Conservation (phyloP, 306 rosid genomes). For the Citrullus mucosospermus region DNA sequence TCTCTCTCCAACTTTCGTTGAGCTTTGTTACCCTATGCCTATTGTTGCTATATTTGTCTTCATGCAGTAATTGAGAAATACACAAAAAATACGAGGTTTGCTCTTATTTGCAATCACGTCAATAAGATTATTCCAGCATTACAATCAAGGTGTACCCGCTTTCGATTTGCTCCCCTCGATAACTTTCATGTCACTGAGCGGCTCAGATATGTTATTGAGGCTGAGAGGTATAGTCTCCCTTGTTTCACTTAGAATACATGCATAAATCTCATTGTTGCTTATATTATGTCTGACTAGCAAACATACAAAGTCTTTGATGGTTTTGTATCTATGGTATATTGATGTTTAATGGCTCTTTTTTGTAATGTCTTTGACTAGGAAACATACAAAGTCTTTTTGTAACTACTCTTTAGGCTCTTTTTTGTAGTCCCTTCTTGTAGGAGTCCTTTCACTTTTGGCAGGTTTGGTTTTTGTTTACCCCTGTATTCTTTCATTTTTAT, state of each 20-base stretch:
- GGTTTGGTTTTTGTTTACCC: too few species aligned
- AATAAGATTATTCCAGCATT: slow-evolving; percentile 94
- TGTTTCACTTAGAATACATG: background rate
- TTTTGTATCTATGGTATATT: background rate
- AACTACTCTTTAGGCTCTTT: too few species aligned
- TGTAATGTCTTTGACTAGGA: too few species aligned
- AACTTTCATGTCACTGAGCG: slow-evolving; percentile 71
- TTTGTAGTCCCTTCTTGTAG: too few species aligned
- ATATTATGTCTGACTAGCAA: background rate
- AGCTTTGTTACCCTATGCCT: background rate
- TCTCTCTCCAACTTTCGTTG: background rate
- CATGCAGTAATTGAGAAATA: slow-evolving; percentile 83
- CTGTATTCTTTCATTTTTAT: too few species aligned
- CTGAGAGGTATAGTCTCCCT: slow-evolving; percentile 45
- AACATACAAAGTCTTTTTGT: too few species aligned
- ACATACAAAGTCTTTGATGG: background rate
- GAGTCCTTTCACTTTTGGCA: too few species aligned
- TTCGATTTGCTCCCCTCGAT: slow-evolving; percentile 95
- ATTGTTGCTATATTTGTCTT: slow-evolving; percentile 1
- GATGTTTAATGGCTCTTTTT: background rate
- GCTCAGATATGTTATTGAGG: slow-evolving; percentile 64
- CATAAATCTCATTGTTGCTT: background rate
- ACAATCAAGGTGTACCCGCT: slow-evolving; percentile 93
- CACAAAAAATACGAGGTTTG: slow-evolving; percentile 76
- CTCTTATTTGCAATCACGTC: slow-evolving; percentile 88